Evolutionary conservation across 2,329 filamentous ascomycete species (phyloP), one percentile per base, ranked within the genome.

Genomic region (Calonectria henricotiae): DNA sequence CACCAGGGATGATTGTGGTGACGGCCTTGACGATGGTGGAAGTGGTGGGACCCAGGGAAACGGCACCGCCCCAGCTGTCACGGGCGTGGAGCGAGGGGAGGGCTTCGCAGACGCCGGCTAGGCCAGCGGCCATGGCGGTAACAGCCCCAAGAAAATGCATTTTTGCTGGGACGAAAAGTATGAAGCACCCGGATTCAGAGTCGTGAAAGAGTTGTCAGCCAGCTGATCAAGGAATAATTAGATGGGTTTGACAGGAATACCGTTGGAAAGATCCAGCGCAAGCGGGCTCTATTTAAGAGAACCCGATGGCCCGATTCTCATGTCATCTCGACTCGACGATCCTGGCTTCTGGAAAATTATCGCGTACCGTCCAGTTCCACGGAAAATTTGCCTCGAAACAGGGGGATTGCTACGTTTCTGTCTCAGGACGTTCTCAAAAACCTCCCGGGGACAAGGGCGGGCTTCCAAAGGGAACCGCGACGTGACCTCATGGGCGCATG

Each of bases 11-110:
- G 58, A 74, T 44, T 12, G 71, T 74, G 54, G 73, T 74, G 47
- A 74, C 73, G 54, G 73, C 73, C 67, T 74, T 74, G 71, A 74
- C 49, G 44, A 74, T 74, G 67, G 73, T 74, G 3, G 73, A 74
- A 17, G 66, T 74, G 30, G 73, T 72, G 25, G 73, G 73, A 44
- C 73, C 73, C 9, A 74, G 69, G 12, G 73, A 74, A 25, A 74
- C 71, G 54, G 73, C 68, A 30, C 73, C 73, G n/a, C 73, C 73
- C 73, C 73, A 74, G 63, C 60, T 66, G 17, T 74, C 72, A 17
- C 60, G 62, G n/a, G 46, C 49, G 7, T 60, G 51, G 15, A 73
- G 47, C 17, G 69, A 30, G 32, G 70, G 71, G 5, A 54, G 17
- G n/a, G 72, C 72, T 7, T 62, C 60, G 27, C 62, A 58, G 54